Conservation (phyloP, 306 rosid species). For the Neltuma alba region DNA sequence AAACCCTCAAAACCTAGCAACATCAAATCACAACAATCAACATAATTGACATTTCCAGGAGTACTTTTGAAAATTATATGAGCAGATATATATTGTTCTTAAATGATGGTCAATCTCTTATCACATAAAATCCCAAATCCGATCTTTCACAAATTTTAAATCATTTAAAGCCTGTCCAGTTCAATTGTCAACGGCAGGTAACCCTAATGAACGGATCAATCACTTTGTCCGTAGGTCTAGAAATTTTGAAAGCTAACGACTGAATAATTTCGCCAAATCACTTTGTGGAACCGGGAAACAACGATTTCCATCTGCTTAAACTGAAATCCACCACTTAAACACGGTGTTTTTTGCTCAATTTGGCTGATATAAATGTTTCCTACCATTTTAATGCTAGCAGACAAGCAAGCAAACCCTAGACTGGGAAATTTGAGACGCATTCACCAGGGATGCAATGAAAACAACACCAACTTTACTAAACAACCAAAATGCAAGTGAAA, state of each 20-base stretch:
- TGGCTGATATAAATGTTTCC: neutral
- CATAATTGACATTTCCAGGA: neutral
- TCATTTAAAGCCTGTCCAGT: neutral
- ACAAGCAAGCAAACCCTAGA: slow-evolving; percentile 35
- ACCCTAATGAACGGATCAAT: neutral
- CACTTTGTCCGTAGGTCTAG: neutral
- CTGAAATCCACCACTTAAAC: neutral
- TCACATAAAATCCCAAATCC: neutral
- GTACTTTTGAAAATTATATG: neutral
- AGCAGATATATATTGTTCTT: neutral
- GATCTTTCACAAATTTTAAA: neutral
- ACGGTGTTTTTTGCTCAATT: neutral
- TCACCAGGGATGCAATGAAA: neutral
- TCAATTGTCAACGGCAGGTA: neutral
- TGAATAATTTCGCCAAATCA: neutral
- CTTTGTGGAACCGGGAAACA: neutral
- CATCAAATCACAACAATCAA: slow-evolving; percentile 6
- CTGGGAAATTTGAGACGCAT: neutral
- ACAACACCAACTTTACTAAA: neutral
- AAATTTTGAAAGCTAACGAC: neutral
- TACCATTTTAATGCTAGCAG: neutral
- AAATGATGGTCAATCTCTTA: neutral
- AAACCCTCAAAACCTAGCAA: slow-evolving; percentile 89
- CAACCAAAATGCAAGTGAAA: neutral
- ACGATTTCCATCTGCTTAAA: neutral